Evolutionary conservation across 768 basidiomycete species (phyloP).

Genomic region (Rubroboletus pulcherrimus): DNA sequence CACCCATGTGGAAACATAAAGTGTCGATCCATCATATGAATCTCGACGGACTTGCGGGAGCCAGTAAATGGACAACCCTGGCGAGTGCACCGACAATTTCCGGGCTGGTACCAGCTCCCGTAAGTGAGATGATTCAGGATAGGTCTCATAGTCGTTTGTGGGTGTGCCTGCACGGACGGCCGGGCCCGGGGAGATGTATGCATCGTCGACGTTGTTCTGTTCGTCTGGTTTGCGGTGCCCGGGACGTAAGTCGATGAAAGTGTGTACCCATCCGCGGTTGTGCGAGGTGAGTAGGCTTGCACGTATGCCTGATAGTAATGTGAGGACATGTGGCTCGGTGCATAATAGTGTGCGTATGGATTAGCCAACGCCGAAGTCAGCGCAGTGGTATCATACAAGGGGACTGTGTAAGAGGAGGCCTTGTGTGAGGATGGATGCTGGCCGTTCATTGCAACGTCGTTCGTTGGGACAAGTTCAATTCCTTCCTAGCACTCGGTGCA

Average conservation of each 20-base stretch:
- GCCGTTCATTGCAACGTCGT: constrained; percentile 6
- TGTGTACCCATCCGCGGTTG: constrained; percentile 35
- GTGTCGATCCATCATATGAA: constrained; percentile 89
- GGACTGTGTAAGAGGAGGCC: constrained; percentile 9
- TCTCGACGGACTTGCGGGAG: constrained; percentile 66
- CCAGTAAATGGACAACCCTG: constrained; percentile 66
- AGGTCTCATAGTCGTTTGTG: constrained; percentile 8
- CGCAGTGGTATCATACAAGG: constrained; percentile 22
- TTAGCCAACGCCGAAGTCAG: constrained; percentile 27
- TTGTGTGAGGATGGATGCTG: constrained; percentile 10
- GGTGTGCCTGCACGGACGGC: not conserved
- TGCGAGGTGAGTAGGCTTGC: constrained; percentile 30
- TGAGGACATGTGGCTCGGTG: constrained; percentile 34
- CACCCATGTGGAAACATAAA: constrained; percentile 76
- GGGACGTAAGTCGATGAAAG: constrained; percentile 38
- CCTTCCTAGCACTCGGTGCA: constrained; percentile 3
- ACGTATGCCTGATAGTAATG: constrained; percentile 58
- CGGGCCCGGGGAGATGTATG: not conserved
- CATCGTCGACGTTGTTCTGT: not conserved
- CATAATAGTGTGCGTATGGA: constrained; percentile 27
- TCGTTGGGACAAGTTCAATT: not conserved
- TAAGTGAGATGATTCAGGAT: constrained; percentile 17
- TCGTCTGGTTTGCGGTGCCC: constrained; percentile 1
- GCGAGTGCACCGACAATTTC: constrained; percentile 56
- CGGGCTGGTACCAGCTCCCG: constrained; percentile 59